These are phyloP conservation scores for Fusarium nisikadoi DNA, from an alignment of 2,329 filamentous ascomycete species.

Conservation along the genomic window DNA sequence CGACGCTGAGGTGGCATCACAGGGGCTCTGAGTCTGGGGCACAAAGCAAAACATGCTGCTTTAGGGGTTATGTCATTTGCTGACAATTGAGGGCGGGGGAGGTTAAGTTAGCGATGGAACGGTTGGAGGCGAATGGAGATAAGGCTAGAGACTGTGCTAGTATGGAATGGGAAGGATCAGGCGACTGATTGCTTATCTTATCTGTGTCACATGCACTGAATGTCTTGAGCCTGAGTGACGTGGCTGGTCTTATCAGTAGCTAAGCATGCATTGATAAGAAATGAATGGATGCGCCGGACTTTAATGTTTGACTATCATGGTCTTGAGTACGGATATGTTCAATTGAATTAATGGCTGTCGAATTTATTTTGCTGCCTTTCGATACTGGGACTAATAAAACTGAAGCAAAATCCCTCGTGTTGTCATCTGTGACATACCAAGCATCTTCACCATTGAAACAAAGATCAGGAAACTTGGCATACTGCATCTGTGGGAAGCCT, in stretches of 20 bases:
- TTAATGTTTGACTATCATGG: not conserved
- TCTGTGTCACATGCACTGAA: constrained; percentile 2
- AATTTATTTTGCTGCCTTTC: not conserved
- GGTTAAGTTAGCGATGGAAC: not conserved
- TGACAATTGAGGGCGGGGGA: constrained; percentile 10
- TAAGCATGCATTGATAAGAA: not conserved
- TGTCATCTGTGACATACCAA: not conserved
- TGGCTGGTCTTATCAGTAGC: not conserved
- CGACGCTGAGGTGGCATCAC: constrained; percentile 37
- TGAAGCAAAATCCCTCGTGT: not conserved
- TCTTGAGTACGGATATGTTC: not conserved
- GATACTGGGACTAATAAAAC: not conserved
- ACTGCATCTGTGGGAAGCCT: not conserved
- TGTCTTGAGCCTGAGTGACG: not conserved
- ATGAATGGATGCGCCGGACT: not conserved
- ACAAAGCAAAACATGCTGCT: constrained; percentile 16
- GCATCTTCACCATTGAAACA: not conserved
- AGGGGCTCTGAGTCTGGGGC: not conserved
- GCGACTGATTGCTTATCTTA: constrained; percentile 22
- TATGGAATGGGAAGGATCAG: not conserved
- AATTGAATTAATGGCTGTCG: not conserved
- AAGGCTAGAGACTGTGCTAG: not conserved
- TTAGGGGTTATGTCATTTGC: constrained; percentile 14
- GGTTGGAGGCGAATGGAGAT: constrained; percentile 12
- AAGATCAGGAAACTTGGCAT: not conserved